phyloP scores from a whole-genome alignment of 2,329 filamentous ascomycete genomes.

The Hypoxylon sp. region DNA sequence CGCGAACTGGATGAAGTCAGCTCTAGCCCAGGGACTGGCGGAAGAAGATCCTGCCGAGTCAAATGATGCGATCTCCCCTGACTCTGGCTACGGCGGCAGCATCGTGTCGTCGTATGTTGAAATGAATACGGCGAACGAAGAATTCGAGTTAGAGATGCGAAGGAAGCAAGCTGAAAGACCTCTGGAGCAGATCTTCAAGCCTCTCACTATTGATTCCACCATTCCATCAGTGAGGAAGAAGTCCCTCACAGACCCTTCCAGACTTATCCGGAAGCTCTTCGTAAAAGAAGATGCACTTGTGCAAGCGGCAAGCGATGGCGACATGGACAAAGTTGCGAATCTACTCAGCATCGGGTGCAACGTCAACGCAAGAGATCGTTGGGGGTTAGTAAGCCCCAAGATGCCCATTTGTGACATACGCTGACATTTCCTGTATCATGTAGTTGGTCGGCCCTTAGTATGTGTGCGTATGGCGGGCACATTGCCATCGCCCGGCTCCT shows the following conservation, averaged over 20 bases:
- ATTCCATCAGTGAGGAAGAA: conserved; percentile 38
- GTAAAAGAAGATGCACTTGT: conserved; percentile 50
- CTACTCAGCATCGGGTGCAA: conserved; percentile 49
- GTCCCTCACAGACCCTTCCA: conserved; percentile 38
- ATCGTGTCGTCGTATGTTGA: conserved; percentile 35
- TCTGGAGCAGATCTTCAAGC: conserved; percentile 40
- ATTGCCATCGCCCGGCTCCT: conserved; percentile 48
- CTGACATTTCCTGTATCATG: conserved; percentile 25
- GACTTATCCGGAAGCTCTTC: conserved; percentile 49
- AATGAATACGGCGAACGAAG: conserved; percentile 47
- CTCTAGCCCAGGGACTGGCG: conserved; percentile 47
- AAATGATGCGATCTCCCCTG: conserved; percentile 18
- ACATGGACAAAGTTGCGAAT: conserved; percentile 47
- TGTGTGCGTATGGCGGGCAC: conserved; percentile 50
- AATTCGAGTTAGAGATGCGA: conserved; percentile 48
- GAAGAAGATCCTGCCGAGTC: conserved; percentile 42
- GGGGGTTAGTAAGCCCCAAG: conserved; percentile 46
- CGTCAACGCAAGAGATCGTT: conserved; percentile 51
- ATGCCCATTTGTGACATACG: conserved; percentile 8
- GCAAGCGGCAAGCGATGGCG: conserved; percentile 50
- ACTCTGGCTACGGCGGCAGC: conserved; percentile 48
- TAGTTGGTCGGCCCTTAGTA: conserved; percentile 50
- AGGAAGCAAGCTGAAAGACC: conserved; percentile 40
- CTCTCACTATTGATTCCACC: conserved; percentile 31
- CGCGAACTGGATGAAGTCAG: conserved; percentile 47